Evolutionary conservation across 768 basidiomycete genomes (phyloP), one percentile per base, ranked within the genome.

Genomic region (Tricholoma hemisulphureum): DNA sequence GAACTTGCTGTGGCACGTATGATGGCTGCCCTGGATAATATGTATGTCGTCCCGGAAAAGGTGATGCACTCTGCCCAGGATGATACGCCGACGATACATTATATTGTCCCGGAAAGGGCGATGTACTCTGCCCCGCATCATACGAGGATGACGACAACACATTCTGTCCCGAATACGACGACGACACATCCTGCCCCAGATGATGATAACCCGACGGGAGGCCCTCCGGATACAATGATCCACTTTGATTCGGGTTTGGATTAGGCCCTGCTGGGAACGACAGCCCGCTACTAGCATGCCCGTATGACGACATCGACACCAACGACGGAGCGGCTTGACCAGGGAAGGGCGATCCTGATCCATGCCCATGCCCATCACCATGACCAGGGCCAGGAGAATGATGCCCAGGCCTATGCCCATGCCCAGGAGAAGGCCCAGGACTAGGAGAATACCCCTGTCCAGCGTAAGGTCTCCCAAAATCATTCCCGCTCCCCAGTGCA

Each of bases 241-340:
- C n/a, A n/a, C n/a, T n/a, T n/a, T n/a, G n/a, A n/a, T n/a, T n/a
- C n/a, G n/a, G n/a, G n/a, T n/a, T n/a, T n/a, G n/a, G n/a, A n/a
- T n/a, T n/a, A n/a, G n/a, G n/a, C n/a, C n/a, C n/a, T n/a, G n/a
- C n/a, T n/a, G n/a, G n/a, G n/a, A n/a, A n/a, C n/a, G n/a, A n/a
- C n/a, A n/a, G n/a, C n/a, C n/a, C n/a, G n/a, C n/a, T n/a, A n/a
- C n/a, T 5, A 3, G 9, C 64, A 41, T 60, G 67, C 51, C 65
- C 71, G 63, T 58, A 60, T 37, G 65, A 62, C 2, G 63, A 53
- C 2, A 51, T 39, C 7, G 57, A 58, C 2, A 57, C n/a, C n/a
- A n/a, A n/a, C n/a, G n/a, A n/a, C n/a, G n/a, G n/a, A n/a, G n/a
- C n/a, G n/a, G n/a, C n/a, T n/a, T n/a, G n/a, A n/a, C n/a, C n/a